These are phyloP conservation scores for Saccharomyces paradoxus DNA, from an alignment of 805 yeast genomes.

Conservation along the genomic window DNA sequence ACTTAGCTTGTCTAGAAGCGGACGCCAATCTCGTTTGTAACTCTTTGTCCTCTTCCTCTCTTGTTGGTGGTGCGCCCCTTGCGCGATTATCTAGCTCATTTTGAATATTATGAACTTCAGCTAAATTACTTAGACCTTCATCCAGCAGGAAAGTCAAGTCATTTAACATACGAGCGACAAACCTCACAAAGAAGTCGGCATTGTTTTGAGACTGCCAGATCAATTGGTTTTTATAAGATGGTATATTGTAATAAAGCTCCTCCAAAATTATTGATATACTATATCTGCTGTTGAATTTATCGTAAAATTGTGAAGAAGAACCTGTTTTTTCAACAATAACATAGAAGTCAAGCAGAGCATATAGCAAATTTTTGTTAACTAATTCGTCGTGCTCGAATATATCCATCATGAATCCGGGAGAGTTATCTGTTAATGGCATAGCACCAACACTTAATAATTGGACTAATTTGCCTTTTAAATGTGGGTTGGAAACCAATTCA, in stretches of 20 bases:
- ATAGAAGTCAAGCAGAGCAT: constrained; percentile 80
- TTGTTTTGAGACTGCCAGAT: constrained; percentile 56
- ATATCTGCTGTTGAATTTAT: constrained; percentile 85
- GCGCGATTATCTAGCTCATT: constrained; percentile 49
- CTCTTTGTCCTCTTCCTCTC: constrained; percentile 56
- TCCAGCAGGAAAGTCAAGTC: constrained; percentile 88
- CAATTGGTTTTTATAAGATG: constrained; percentile 59
- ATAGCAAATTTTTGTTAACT: constrained; percentile 59
- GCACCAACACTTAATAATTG: constrained; percentile 76
- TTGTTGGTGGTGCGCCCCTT: constrained; percentile 17
- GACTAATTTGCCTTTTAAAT: constrained; percentile 75
- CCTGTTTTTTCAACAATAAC: constrained; percentile 96
- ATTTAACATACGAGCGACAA: constrained; percentile 89
- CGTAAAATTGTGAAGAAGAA: constrained; percentile 88
- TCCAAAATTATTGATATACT: constrained; percentile 78
- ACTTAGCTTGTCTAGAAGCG: constrained; percentile 70
- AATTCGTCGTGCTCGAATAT: constrained; percentile 56
- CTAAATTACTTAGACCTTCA: constrained; percentile 75
- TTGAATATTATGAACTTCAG: constrained; percentile 69
- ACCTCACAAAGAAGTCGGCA: constrained; percentile 80
- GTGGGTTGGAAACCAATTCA: constrained; percentile 83
- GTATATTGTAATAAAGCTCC: constrained; percentile 65
- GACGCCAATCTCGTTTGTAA: constrained; percentile 45
- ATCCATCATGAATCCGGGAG: constrained; percentile 66
- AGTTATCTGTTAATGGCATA: constrained; percentile 44